Conservation (phyloP, 352 stramenopile genomes). For the Peronospora farinosa region DNA sequence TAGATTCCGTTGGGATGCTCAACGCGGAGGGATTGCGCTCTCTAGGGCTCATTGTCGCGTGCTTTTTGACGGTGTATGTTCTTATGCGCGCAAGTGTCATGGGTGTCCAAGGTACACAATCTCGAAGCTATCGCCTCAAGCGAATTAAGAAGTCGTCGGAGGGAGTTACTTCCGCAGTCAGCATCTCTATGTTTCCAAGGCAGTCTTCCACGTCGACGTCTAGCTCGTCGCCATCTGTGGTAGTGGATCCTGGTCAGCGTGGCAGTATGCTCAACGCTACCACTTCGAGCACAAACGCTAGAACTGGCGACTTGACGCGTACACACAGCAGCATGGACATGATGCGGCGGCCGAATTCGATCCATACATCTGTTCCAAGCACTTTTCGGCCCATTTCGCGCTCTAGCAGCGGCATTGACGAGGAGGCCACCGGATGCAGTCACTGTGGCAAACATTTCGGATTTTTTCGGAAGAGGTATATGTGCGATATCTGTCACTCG, state of each 20-base stretch:
- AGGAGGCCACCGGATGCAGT: conserved; percentile 35
- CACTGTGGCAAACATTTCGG: conserved; percentile 59
- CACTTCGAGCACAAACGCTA: conserved; percentile 4
- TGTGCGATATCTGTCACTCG: conserved; percentile 55
- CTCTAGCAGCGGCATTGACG: conserved; percentile 18
- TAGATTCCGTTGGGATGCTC: conserved; percentile 16
- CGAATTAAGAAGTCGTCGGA: conserved; percentile 44
- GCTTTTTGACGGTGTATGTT: conserved; percentile 50
- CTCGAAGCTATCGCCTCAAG: conserved; percentile 43
- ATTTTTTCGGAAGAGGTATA: conserved; percentile 45
- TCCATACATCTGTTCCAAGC: conserved; percentile 6
- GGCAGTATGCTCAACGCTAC: conserved; percentile 19
- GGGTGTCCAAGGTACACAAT: conserved; percentile 43
- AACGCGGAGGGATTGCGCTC: conserved; percentile 36
- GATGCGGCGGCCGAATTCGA: conserved; percentile 9
- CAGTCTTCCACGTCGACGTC: conserved; percentile 32
- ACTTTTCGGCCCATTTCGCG: conserved; percentile 25
- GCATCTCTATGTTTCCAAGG: conserved; percentile 15
- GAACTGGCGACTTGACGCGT: conserved; percentile 11
- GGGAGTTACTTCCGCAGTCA: conserved; percentile 2
- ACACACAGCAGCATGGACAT: conserved; percentile 19
- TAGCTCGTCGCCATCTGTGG: conserved; percentile 26
- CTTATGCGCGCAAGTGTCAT: conserved; percentile 49
- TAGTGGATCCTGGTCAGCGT: conserved; percentile 22
- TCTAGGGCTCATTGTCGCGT: conserved; percentile 44